Evolutionary conservation across 2,329 filamentous ascomycete genomes (phyloP).

Genomic region (Penicillium sumatraense): DNA sequence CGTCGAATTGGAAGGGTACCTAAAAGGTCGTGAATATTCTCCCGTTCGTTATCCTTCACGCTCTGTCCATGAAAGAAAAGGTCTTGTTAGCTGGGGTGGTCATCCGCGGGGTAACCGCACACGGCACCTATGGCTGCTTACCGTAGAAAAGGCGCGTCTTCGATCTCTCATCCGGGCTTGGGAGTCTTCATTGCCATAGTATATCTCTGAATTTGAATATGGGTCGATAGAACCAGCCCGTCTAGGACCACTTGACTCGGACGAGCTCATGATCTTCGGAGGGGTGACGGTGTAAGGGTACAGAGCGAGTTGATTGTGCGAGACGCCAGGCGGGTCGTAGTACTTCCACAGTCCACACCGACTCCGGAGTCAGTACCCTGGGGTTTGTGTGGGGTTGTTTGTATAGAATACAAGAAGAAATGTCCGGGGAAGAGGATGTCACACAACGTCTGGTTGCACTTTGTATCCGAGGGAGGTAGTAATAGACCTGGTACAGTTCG

Average conservation of each 20-base stretch:
- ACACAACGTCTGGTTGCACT: not conserved
- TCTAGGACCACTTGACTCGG: conserved; percentile 43
- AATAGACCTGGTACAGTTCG: not conserved
- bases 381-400: not conserved
- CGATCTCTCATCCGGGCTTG: conserved; percentile 50
- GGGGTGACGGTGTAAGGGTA: conserved; percentile 9
- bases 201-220: conserved; percentile 61
- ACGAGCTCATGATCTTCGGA: conserved; percentile 45
- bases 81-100: conserved; percentile 15
- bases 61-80: conserved; percentile 30
- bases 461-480: not conserved
- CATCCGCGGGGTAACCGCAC: conserved; percentile 17
- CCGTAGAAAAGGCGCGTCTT: conserved; percentile 61
- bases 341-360: conserved; percentile 30
- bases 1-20: conserved; percentile 42
- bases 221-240: conserved; percentile 57
- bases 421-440: not conserved
- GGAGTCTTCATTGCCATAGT: conserved; percentile 61
- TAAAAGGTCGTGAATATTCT: conserved; percentile 41
- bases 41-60: conserved; percentile 41
- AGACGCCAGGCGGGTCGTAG: conserved; percentile 16
- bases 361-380: conserved; percentile 12
- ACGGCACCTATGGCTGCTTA: conserved; percentile 42
- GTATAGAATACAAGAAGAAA: not conserved
- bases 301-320: conserved; percentile 23